A percentile compares a stretch with the other conserved stretches of the same genome.
Conservation (phyloP, 1,284 basidiomycete genomes). For the Trichosporon inkin region DNA sequence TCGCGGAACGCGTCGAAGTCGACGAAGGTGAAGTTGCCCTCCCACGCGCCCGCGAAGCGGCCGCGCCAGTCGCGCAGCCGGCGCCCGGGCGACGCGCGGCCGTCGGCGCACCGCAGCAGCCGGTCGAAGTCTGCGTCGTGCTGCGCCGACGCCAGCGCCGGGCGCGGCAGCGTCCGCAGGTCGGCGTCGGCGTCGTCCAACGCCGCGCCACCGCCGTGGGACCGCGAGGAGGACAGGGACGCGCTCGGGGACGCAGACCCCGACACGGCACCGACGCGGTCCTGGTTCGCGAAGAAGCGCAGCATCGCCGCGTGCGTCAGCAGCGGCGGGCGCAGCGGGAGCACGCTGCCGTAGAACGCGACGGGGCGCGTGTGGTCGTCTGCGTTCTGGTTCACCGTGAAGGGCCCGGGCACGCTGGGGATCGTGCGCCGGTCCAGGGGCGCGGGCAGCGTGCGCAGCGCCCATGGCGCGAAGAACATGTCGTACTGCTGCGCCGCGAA, state of each 20-base stretch:
- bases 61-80: slow-evolving; percentile 49
- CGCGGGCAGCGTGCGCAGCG: slow-evolving; percentile 45
- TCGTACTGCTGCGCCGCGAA: slow-evolving; percentile 55
- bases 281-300: slow-evolving; percentile 37
- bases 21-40: slow-evolving; percentile 57
- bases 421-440: slow-evolving; percentile 22
- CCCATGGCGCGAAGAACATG: slow-evolving; percentile 55
- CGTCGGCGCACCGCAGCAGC: slow-evolving; percentile 49
- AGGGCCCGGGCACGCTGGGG: slow-evolving; percentile 29
- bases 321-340: slow-evolving; percentile 42
- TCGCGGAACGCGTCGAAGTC: slow-evolving; percentile 56
- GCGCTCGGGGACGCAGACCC: neutral
- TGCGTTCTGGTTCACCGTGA: slow-evolving; percentile 30
- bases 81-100: slow-evolving; percentile 46
- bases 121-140: slow-evolving; percentile 39
- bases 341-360: slow-evolving; percentile 44
- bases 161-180: slow-evolving; percentile 25
- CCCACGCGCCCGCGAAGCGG: slow-evolving; percentile 54
- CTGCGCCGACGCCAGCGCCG: slow-evolving; percentile 20
- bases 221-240: neutral
- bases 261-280: neutral
- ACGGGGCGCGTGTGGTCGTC: slow-evolving; percentile 28
- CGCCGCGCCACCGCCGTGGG: slow-evolving; percentile 6
- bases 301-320: slow-evolving; percentile 50
- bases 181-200: slow-evolving; percentile 16